A percentile compares a stretch with the other conserved stretches of the same genome.
Conservation (phyloP, 2,329 filamentous ascomycete species). For the Aspergillus ruber region DNA sequence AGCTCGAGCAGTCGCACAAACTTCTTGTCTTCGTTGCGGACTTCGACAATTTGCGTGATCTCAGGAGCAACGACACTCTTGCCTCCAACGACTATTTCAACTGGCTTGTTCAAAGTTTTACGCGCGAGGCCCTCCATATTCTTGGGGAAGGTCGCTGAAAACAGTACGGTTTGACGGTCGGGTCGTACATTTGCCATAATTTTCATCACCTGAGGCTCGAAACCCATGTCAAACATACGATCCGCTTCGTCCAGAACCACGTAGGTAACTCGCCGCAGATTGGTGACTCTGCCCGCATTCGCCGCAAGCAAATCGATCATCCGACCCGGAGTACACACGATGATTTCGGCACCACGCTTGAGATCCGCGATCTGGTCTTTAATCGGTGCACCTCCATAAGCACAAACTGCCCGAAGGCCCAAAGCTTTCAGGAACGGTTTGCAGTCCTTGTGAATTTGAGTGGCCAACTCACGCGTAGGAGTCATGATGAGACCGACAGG, state of each 20-base stretch:
- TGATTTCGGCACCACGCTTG: conserved; percentile 89
- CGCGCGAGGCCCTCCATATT: conserved; percentile 87
- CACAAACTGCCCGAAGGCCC: conserved; percentile 78
- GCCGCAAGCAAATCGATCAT: conserved; percentile 93
- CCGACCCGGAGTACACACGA: conserved; percentile 89
- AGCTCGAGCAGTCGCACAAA: conserved; percentile 79
- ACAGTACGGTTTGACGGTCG: conserved; percentile 87
- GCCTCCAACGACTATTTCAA: conserved; percentile 89
- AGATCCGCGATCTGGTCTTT: conserved; percentile 96
- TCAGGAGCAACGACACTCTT: conserved; percentile 62
- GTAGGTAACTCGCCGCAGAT: conserved; percentile 81
- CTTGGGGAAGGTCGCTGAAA: conserved; percentile 91
- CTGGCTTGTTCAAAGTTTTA: conserved; percentile 75
- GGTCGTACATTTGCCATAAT: conserved; percentile 88
- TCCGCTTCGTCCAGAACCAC: conserved; percentile 95
- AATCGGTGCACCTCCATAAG: conserved; percentile 91
- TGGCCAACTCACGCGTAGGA: conserved; percentile 86
- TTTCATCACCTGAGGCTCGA: conserved; percentile 96
- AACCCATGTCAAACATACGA: conserved; percentile 99
- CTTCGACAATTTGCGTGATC: conserved; percentile 88
- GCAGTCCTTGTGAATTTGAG: conserved; percentile 90
- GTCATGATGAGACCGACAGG: conserved; percentile 86
- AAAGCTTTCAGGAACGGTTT: conserved; percentile 89
- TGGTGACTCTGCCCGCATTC: conserved; percentile 91
- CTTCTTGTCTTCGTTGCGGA: conserved; percentile 74